Percentiles rank a stretch among this genome's conserved stretches.
Evolutionary conservation across 768 basidiomycete species (phyloP).

Genomic region (Sarcodon aspratus): DNA sequence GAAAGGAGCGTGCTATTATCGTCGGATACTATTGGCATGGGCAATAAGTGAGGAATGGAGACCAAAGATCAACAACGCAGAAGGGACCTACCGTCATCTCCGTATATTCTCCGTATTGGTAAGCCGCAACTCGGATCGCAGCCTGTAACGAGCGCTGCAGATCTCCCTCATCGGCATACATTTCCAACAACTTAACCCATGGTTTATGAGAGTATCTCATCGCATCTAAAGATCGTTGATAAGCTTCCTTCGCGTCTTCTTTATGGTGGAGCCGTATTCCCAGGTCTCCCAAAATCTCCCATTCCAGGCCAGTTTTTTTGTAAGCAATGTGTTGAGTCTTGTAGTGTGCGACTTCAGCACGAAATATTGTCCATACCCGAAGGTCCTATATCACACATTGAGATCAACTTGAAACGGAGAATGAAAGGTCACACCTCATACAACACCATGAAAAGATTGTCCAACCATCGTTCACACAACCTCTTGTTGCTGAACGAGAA

Average conservation of each 20-base stretch:
- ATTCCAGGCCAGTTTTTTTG: conserved; percentile 91
- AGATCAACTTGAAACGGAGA: background rate
- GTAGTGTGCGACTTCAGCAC: conserved; percentile 97
- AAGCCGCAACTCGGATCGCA: conserved; percentile 86
- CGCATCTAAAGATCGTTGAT: conserved; percentile 85
- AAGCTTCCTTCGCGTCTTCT: conserved; percentile 98
- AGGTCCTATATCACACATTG: conserved; percentile 51
- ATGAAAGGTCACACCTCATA: conserved; percentile 56
- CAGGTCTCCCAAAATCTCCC: conserved; percentile 96
- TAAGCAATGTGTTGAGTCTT: conserved; percentile 98
- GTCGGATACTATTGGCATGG: conserved; percentile 62
- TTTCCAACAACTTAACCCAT: conserved; percentile 88
- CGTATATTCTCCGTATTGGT: conserved; percentile 82
- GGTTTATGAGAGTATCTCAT: conserved; percentile 84
- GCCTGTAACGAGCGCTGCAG: conserved; percentile 85
- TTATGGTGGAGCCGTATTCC: conserved; percentile 92
- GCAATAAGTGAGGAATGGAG: conserved; percentile 1
- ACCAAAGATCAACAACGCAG: conserved; percentile 1
- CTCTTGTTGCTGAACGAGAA: conserved; percentile 96
- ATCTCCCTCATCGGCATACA: conserved; percentile 95
- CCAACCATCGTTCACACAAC: conserved; percentile 94
- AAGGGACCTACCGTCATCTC: conserved; percentile 66
- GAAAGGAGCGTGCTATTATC: conserved; percentile 79
- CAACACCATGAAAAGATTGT: conserved; percentile 96
- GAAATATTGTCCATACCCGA: conserved; percentile 97